These are phyloP conservation scores for Skeletonema tropicum DNA, from an alignment of 108 stramenopile genomes.

Conservation along the genomic window DNA sequence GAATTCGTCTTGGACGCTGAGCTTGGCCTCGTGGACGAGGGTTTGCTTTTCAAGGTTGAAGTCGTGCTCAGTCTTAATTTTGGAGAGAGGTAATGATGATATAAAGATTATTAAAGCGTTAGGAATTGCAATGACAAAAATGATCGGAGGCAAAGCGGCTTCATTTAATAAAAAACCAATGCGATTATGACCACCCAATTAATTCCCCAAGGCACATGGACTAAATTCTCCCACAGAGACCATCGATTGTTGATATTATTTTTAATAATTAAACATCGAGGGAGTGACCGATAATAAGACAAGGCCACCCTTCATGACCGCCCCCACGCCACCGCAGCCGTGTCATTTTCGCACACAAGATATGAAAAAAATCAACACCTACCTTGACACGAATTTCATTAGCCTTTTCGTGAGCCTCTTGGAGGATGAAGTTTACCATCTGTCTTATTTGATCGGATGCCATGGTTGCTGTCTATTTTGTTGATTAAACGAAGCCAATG, in stretches of 20 bases:
- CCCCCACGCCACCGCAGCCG: background rate
- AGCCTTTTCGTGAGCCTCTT: constrained; percentile 99
- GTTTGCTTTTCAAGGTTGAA: constrained; percentile 99
- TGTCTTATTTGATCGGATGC: constrained; percentile 92
- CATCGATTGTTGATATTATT: background rate
- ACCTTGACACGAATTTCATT: constrained; percentile 99
- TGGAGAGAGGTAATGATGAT: background rate
- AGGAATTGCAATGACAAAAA: background rate
- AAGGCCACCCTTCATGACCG: background rate
- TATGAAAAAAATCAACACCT: constrained; percentile 10
- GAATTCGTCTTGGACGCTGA: constrained; percentile 96
- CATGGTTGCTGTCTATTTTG: constrained; percentile 53
- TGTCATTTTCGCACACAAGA: constrained; percentile 10
- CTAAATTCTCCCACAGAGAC: background rate
- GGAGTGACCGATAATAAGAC: background rate
- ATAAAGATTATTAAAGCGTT: background rate
- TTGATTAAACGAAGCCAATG: background rate
- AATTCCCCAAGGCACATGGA: background rate
- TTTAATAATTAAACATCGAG: background rate
- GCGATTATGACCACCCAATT: background rate
- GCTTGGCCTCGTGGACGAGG: constrained; percentile 97
- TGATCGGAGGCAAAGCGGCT: background rate
- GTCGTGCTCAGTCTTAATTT: constrained; percentile 88
- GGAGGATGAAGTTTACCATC: constrained; percentile 95
- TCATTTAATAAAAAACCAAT: background rate